phyloP scores from a whole-genome alignment of 495 filamentous ascomycete genomes.

The Lindgomyces ingoldianus region DNA sequence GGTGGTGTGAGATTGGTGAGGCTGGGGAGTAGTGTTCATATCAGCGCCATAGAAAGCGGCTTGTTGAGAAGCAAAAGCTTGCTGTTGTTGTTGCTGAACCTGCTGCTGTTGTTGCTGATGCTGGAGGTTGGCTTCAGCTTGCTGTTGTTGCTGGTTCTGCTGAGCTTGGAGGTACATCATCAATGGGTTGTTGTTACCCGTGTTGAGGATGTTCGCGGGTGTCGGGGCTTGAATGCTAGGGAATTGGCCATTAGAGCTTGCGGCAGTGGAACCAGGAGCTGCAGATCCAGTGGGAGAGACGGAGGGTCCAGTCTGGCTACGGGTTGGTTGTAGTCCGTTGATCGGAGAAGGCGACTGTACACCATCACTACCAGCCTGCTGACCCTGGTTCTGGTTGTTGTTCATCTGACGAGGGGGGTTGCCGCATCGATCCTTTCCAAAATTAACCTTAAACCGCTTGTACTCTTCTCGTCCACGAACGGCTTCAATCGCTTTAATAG shows the following conservation, averaged over 20 bases:
- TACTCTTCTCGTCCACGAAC: constrained; percentile 94
- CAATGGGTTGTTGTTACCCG: constrained; percentile 79
- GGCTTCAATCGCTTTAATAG: constrained; percentile 98
- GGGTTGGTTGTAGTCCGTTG: constrained; percentile 51
- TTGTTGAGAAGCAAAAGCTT: constrained; percentile 60
- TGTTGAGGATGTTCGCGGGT: constrained; percentile 73
- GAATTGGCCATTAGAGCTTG: constrained; percentile 53
- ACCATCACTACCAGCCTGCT: constrained; percentile 42
- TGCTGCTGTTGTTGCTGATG: constrained; percentile 52
- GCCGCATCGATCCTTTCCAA: constrained; percentile 96
- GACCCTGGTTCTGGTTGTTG: constrained; percentile 55
- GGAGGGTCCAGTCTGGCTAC: constrained; percentile 63
- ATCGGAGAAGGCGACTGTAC: constrained; percentile 64
- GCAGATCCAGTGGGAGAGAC: constrained; percentile 67
- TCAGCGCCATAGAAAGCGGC: constrained; percentile 61
- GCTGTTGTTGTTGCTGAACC: constrained; percentile 56
- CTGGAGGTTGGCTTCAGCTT: constrained; percentile 53
- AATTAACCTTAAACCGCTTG: constrained; percentile 98
- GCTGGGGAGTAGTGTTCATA: constrained; percentile 53
- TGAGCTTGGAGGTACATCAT: constrained; percentile 84
- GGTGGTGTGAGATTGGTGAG: constrained; percentile 47
- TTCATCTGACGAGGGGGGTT: constrained; percentile 88
- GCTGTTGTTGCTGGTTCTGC: constrained; percentile 56
- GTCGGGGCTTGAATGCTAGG: constrained; percentile 58
- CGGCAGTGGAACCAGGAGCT: constrained; percentile 54